Evolutionary conservation across 441 rosid species (phyloP).

Genomic region (Melastoma candidum): DNA sequence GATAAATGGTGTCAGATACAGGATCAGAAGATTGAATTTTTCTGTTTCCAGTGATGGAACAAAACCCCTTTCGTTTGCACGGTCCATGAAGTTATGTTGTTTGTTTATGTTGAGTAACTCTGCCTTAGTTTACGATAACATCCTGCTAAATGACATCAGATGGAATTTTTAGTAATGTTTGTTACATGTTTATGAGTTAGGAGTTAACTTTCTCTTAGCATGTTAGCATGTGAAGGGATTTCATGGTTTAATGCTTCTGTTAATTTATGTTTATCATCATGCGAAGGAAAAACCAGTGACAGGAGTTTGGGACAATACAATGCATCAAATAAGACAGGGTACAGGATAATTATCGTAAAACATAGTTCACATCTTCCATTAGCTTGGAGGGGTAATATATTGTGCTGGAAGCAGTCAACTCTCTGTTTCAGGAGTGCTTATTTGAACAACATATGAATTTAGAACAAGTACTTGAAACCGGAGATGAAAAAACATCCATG

Average conservation of each 20-base stretch:
- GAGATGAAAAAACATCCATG: too few species aligned
- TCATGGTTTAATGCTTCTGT: background rate
- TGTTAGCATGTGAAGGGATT: background rate
- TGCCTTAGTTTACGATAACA: background rate
- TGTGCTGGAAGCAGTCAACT: constrained; percentile 51
- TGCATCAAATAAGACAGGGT: constrained; percentile 86
- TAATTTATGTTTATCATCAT: constrained; percentile 11
- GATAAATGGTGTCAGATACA: too few species aligned
- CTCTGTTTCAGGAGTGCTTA: constrained; percentile 1
- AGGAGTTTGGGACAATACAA: constrained; percentile 74
- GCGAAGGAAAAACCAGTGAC: constrained; percentile 62
- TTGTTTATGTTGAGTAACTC: background rate
- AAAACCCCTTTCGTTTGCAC: constrained; percentile 49
- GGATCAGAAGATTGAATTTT: constrained; percentile 36
- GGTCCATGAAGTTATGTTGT: background rate
- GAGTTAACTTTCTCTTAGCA: background rate
- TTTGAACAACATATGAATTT: background rate
- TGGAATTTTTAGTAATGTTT: background rate
- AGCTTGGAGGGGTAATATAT: constrained; percentile 93
- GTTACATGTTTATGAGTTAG: background rate
- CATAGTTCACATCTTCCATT: constrained; percentile 71
- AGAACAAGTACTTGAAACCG: too few species aligned
- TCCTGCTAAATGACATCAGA: constrained; percentile 1
- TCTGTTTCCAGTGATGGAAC: constrained; percentile 88
- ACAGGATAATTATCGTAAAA: constrained; percentile 69